Base-by-base conservation (phyloP, 345 rosid species). In the Leavenworthia alabamica region DNA sequence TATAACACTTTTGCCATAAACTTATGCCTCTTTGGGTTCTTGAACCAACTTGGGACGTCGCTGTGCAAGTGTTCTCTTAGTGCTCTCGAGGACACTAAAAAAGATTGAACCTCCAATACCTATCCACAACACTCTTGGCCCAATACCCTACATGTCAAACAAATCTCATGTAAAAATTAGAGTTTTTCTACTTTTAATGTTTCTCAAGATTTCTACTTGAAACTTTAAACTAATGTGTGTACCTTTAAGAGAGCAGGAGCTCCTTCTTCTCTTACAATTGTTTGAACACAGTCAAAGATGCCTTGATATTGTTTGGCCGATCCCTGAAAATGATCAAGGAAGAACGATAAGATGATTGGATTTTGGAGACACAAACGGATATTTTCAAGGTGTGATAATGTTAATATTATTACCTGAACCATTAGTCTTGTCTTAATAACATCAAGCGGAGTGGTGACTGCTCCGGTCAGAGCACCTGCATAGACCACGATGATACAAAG, bases 391-490 rank as follows among this genome's bases (percentile, higher is more conserved):
- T 60, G 22, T 59, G 60, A 15, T 5, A 41, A 19, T 20, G 13
- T 36, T 32, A 31, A 17, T 17, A 5, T 10, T 75, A 84, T 33
- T 75, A 89, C 99, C 94, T 93, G 97, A 84, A 82, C 79, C 99
- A 93, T 93, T 75, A 89, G 73, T 49, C 99, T 87, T 42, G 99
- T 93, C 79, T 93, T 93, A 60, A 93, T 85, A 68, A 93, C 97
- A 74, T 89, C 99, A 9, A 87, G 96, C 5, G 99, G 99, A 47
- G 99, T 89, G 56, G 99, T 93, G 65, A 89, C 81, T 39, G 97
- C 99, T 75, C 97, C 99, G 9, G 99, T 93, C 47, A 89, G 68
- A 48, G 97, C 99, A 66, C 97, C 99, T 89, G 31, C 22, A 20
- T 20, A 20, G 22, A 20, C 22, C 47, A 39, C 7, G 4, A n/a